Evolutionary conservation across 768 basidiomycete species (phyloP), one percentile per base, ranked within the genome.

Genomic region (Phaeotremella skinneri): DNA sequence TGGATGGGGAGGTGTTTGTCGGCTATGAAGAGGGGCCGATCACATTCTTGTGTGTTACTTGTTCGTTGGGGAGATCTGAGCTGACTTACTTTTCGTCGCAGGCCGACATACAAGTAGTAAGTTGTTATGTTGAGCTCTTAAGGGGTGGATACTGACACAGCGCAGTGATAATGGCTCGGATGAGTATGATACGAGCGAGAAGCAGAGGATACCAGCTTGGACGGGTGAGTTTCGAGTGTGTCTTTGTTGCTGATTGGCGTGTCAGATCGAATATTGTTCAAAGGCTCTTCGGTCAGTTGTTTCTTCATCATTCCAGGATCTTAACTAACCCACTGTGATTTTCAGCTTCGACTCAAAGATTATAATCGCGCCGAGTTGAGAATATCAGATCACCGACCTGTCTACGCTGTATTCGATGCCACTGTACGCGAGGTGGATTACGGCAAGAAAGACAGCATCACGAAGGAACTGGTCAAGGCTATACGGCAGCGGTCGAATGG

Each of bases 351-450:
- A 61, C 80, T 92, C 47, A 80, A 83, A 0, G 82, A 85, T 7
- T 99, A 99, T 76, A 85, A 86, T 20, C 82, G 91, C 59, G 87
- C 90, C 5, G 90, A 94, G 66, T 78, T 99, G 56, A 82, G 81
- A 69, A 85, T 88, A n/a, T 99, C 96, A 4, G 96, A 99, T 79
- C 96, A 99, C 74, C 86, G 88, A 72, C 96, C 96, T 74, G 94
- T 99, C 3, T 94, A 88, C 67, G 90, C 85, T 3, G 77, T 91
- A 5, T 92, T 96, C 78, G 81, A 84, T 51, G 85, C 86, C 1
- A 83, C 86, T 52, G 84, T 97, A 17, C 83, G 88, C 41, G 82
- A 87, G 21, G 81, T 99, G 37, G 91, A 99, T 74, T 76, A 84
- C 16, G 81, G 79, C 2, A 96, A 91, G 77, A 86, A 85, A 60